Conservation (phyloP, 345 rosid species). For the Arabis hirsuta region DNA sequence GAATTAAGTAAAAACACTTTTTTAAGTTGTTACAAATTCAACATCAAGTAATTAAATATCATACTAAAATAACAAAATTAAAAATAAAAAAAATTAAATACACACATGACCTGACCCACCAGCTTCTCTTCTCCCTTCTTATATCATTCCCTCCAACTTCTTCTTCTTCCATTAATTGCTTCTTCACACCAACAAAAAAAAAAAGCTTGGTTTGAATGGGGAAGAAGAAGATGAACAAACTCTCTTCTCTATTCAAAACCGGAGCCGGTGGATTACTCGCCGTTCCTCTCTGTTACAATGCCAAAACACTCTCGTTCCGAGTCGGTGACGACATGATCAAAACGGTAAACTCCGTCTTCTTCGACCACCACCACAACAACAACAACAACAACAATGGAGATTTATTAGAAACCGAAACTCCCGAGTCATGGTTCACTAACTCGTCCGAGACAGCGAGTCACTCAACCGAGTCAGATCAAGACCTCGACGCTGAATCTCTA, state of each 20-base stretch:
- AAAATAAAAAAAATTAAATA: background rate
- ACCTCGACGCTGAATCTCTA: conserved; percentile 45
- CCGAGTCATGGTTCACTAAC: conserved; percentile 46
- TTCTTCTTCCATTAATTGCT: conserved; percentile 32
- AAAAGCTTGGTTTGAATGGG: conserved; percentile 15
- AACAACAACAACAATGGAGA: background rate
- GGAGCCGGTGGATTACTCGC: conserved; percentile 44
- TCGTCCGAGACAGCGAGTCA: conserved; percentile 47
- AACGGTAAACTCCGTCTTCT: conserved; percentile 70
- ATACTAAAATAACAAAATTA: background rate
- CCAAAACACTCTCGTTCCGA: conserved; percentile 75
- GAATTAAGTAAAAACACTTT: background rate
- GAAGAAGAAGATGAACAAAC: conserved; percentile 51
- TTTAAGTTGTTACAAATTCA: background rate
- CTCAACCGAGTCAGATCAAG: conserved; percentile 45
- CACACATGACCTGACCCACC: conserved; percentile 40
- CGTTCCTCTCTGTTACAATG: conserved; percentile 76
- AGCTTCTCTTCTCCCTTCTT: conserved; percentile 6
- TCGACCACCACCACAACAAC: conserved; percentile 41
- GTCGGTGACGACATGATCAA: conserved; percentile 64
- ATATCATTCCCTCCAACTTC: conserved; percentile 46
- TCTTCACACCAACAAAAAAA: background rate
- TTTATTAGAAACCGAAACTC: conserved; percentile 23
- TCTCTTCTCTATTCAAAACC: conserved; percentile 55
- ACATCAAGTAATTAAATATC: background rate